These are phyloP conservation scores for Posidonia australis DNA, from an alignment of 106 monocot species.

Conservation along the genomic window DNA sequence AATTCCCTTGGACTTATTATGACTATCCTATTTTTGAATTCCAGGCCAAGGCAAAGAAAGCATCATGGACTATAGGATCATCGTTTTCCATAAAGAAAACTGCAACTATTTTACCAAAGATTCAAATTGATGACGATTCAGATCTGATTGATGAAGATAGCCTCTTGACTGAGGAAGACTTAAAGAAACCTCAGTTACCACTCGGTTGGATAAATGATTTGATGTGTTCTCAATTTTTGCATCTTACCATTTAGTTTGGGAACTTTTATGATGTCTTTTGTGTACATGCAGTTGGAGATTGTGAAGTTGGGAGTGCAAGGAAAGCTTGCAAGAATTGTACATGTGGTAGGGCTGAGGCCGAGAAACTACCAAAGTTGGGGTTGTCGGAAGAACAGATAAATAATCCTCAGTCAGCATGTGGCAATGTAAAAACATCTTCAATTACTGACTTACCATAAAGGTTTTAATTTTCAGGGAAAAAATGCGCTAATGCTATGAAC, in stretches of 20 bases:
- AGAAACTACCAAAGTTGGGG: slow-evolving; percentile 60
- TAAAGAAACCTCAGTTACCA: slow-evolving; percentile 65
- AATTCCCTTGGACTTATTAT: not conserved
- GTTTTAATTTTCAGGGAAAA: not conserved
- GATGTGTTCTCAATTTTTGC: not conserved
- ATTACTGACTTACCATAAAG: not conserved
- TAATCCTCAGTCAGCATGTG: slow-evolving; percentile 90
- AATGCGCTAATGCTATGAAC: not conserved
- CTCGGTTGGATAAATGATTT: slow-evolving; percentile 22
- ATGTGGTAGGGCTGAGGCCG: slow-evolving; percentile 81
- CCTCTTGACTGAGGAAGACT: slow-evolving; percentile 79
- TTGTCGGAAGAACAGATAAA: slow-evolving; percentile 67
- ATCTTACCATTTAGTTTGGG: not conserved
- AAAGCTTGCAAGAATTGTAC: slow-evolving; percentile 95
- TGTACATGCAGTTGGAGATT: slow-evolving; percentile 54
- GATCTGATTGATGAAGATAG: slow-evolving; percentile 94
- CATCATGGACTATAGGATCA: slow-evolving; percentile 63
- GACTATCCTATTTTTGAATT: not conserved
- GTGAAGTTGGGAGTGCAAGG: slow-evolving; percentile 74
- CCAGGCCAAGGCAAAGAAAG: slow-evolving; percentile 67
- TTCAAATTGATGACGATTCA: slow-evolving; percentile 69
- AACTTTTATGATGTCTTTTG: too few relatives aligned
- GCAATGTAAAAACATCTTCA: slow-evolving; percentile 44
- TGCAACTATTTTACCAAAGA: slow-evolving; percentile 41
- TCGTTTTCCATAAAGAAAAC: slow-evolving; percentile 61